Percentiles rank a stretch among this genome's conserved stretches.
These are phyloP conservation scores for Xylaria castorea DNA, from an alignment of 495 filamentous ascomycete species.

Conservation along the genomic window DNA sequence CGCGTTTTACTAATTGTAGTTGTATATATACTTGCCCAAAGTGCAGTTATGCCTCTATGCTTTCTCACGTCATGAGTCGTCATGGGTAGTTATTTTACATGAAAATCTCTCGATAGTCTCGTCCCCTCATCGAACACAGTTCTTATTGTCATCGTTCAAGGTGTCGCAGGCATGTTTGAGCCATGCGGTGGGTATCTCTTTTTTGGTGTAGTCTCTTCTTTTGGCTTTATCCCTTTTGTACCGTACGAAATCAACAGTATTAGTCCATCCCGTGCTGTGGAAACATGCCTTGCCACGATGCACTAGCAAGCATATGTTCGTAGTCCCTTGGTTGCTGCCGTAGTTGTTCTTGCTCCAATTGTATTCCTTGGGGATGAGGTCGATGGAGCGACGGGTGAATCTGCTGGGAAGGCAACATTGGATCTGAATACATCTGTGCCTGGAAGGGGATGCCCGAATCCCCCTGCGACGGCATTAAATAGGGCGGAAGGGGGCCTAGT, in stretches of 20 bases:
- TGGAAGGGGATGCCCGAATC: conserved; percentile 47
- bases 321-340: conserved; percentile 46
- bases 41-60: conserved; percentile 20
- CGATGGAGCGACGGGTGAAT: conserved; percentile 35
- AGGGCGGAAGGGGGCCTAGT: conserved; percentile 53
- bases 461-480: conserved; percentile 49
- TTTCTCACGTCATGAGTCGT: conserved; percentile 20
- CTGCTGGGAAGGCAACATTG: conserved; percentile 35
- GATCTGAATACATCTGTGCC: conserved; percentile 48
- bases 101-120: neutral
- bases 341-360: conserved; percentile 39
- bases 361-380: conserved; percentile 23
- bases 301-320: conserved; percentile 48
- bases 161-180: conserved; percentile 21
- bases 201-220: neutral
- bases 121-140: conserved; percentile 9
- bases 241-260: conserved; percentile 32
- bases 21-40: conserved; percentile 4
- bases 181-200: conserved; percentile 42
- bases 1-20: neutral
- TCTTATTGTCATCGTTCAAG: neutral
- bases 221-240: neutral
- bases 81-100: conserved; percentile 16
- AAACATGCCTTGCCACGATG: conserved; percentile 45
- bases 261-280: conserved; percentile 39